phyloP scores from a whole-genome alignment of 345 rosid genomes.

The Salix suchowensis region DNA sequence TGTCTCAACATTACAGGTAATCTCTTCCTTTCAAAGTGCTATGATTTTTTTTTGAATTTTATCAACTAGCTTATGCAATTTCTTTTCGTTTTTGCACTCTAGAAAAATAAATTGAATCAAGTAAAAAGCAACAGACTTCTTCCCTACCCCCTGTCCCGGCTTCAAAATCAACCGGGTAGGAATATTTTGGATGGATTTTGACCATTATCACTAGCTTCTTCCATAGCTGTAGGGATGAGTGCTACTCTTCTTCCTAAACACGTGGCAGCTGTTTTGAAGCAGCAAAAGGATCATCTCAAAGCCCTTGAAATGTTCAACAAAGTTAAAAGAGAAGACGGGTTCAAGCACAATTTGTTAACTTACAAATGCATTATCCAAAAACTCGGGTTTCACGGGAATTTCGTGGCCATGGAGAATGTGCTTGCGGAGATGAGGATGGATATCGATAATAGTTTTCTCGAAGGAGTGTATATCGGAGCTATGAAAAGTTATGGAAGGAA shows the following conservation, averaged over 20 bases:
- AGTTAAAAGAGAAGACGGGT: conserved; percentile 56
- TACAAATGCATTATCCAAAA: conserved; percentile 69
- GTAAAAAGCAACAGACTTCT: too few species aligned
- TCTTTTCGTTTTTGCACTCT: too few species aligned
- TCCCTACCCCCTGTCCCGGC: too few species aligned
- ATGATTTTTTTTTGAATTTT: too few species aligned
- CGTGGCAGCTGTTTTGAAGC: conserved; percentile 68
- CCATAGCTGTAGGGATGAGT: conserved; percentile 40
- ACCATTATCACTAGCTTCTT: too few species aligned
- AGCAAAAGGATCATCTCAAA: conserved; percentile 61
- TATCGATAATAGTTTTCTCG: conserved; percentile 49
- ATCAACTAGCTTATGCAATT: too few species aligned
- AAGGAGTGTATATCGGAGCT: conserved; percentile 66
- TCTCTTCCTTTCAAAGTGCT: too few species aligned
- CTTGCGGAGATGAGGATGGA: conserved; percentile 51
- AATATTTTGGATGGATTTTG: too few species aligned
- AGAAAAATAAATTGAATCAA: too few species aligned
- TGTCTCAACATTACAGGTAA: too few species aligned
- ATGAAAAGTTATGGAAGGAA: conserved; percentile 73
- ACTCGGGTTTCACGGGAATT: conserved; percentile 69
- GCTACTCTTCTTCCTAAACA: conserved; percentile 64
- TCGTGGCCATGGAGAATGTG: conserved; percentile 68
- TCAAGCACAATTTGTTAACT: conserved; percentile 65
- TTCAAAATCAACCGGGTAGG: too few species aligned
- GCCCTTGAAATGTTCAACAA: conserved; percentile 77